Evolutionary conservation across 1,284 basidiomycete species (phyloP).

Genomic region (Schizophyllum commune): DNA sequence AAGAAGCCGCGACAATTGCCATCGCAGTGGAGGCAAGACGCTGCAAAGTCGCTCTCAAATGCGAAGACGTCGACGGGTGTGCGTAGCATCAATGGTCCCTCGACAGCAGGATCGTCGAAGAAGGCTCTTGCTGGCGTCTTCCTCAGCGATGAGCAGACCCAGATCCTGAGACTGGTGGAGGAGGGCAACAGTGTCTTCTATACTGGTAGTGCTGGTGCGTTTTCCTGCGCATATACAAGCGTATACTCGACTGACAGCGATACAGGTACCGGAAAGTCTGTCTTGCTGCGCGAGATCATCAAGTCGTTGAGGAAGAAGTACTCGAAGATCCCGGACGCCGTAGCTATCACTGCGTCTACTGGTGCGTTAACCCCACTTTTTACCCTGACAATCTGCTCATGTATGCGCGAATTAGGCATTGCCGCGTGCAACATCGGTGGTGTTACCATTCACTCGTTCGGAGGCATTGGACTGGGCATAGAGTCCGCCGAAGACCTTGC

Average conservation of each 20-base stretch:
- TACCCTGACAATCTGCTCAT: not conserved
- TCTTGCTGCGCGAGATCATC: conserved; percentile 89
- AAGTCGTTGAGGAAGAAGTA: conserved; percentile 47
- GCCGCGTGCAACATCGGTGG: conserved; percentile 95
- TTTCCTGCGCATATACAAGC: conserved; percentile 6
- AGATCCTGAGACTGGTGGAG: conserved; percentile 72
- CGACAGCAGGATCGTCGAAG: conserved; percentile 13
- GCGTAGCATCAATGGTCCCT: not conserved
- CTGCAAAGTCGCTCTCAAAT: not conserved
- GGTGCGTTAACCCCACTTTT: conserved; percentile 29
- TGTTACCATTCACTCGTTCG: conserved; percentile 89
- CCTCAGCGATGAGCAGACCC: conserved; percentile 78
- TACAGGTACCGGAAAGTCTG: conserved; percentile 90
- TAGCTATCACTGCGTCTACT: conserved; percentile 92
- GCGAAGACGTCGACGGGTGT: not conserved
- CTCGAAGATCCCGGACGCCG: conserved; percentile 50
- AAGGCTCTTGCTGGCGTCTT: conserved; percentile 37
- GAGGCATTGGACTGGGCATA: conserved; percentile 80
- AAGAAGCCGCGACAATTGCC: conserved; percentile 55
- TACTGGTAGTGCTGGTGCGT: conserved; percentile 91
- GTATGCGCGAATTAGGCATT: conserved; percentile 53
- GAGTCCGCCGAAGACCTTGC: conserved; percentile 61
- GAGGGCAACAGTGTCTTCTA: conserved; percentile 84
- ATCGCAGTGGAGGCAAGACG: conserved; percentile 30
- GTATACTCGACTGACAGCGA: conserved; percentile 8